Conservation (phyloP, 2,329 filamentous ascomycete genomes). For the Colletotrichum sp. region DNA sequence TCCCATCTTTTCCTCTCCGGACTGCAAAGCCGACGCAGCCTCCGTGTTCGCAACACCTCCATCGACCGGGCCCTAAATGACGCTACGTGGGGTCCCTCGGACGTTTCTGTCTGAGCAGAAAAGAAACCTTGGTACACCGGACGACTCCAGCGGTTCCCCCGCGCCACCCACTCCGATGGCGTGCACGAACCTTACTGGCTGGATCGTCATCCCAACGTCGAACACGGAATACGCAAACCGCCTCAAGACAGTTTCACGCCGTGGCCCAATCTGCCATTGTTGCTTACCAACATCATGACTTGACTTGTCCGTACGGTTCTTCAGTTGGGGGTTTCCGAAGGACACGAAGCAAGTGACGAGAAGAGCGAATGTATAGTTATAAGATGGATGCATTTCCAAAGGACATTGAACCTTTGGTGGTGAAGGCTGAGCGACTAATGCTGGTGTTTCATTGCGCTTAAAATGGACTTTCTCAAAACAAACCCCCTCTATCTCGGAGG, state of each 20-base stretch:
- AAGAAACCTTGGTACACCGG: constrained; percentile 3
- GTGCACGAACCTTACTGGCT: neutral
- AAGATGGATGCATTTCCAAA: neutral
- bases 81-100: neutral
- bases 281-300: neutral
- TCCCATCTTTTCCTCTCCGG: neutral
- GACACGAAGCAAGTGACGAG: neutral
- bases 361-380: neutral
- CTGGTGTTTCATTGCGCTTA: neutral
- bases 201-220: neutral
- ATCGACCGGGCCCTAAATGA: neutral
- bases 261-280: neutral
- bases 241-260: neutral
- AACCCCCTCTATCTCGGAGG: neutral
- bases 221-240: neutral
- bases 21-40: neutral
- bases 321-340: neutral
- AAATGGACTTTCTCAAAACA: constrained; percentile 1
- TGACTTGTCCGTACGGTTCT: neutral
- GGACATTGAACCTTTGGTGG: neutral
- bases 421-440: neutral
- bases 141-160: constrained; percentile 2
- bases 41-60: neutral
- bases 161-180: neutral
- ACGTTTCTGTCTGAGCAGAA: neutral